A percentile compares a stretch with the other conserved stretches of the same genome.
phyloP scores from a whole-genome alignment of 2,329 filamentous ascomycete genomes.

The Penicillium sp. region DNA sequence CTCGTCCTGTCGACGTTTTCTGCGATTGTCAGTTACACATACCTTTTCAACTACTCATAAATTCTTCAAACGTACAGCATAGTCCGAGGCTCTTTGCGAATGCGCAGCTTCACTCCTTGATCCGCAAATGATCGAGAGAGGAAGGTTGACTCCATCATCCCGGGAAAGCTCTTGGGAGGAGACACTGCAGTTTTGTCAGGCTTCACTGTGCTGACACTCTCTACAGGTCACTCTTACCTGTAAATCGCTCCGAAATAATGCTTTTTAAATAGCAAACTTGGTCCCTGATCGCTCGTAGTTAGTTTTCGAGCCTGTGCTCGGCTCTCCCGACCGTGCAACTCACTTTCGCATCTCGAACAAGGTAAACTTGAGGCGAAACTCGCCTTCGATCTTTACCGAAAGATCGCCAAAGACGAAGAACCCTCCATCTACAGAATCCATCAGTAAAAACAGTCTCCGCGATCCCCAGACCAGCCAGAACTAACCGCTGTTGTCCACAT shows the following conservation, averaged over 20 bases:
- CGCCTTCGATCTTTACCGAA: slow-evolving; percentile 72
- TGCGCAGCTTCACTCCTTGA: slow-evolving; percentile 77
- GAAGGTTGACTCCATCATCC: slow-evolving; percentile 77
- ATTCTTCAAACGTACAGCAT: slow-evolving; percentile 35
- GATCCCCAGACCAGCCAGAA: background rate
- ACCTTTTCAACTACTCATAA: background rate
- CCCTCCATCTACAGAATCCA: slow-evolving; percentile 60
- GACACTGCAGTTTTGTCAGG: slow-evolving; percentile 34
- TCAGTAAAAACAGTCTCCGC: background rate
- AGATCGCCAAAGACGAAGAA: slow-evolving; percentile 93
- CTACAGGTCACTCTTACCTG: slow-evolving; percentile 47
- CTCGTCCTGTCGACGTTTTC: slow-evolving; percentile 45
- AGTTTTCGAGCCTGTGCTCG: slow-evolving; percentile 8
- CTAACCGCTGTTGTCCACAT: slow-evolving; percentile 65
- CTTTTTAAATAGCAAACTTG: slow-evolving; percentile 54
- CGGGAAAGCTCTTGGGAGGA: slow-evolving; percentile 68
- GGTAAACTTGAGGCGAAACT: slow-evolving; percentile 71
- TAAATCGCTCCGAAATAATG: slow-evolving; percentile 66
- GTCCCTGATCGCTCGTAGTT: slow-evolving; percentile 29
- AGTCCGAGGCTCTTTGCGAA: slow-evolving; percentile 79
- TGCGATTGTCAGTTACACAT: slow-evolving; percentile 23
- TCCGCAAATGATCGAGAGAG: slow-evolving; percentile 81
- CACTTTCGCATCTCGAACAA: slow-evolving; percentile 70
- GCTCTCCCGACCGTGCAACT: slow-evolving; percentile 22
- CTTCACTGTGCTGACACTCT: background rate